Base-by-base conservation (phyloP, 257 asterid genomes). In the Rubia yunnanensis region DNA sequence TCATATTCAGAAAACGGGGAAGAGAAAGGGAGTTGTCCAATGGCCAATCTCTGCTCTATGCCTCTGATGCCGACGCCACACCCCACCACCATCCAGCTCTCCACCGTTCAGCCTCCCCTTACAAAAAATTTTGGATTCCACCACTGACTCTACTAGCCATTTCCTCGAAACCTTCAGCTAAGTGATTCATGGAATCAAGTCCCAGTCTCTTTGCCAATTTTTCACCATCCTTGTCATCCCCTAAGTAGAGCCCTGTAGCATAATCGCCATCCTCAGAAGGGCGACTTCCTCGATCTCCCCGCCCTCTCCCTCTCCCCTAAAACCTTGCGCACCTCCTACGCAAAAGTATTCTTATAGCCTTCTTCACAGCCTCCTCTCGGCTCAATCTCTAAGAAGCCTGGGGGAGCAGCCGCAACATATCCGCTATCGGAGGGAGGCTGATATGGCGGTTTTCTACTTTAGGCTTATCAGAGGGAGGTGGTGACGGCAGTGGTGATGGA, bases 121-220 rank as follows among this genome's bases (percentile, higher is more conserved):
- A n/a, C n/a, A n/a, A n/a, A n/a, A n/a, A n/a, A n/a, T n/a, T n/a
- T n/a, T n/a, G n/a, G n/a, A n/a, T n/a, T n/a, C n/a, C n/a, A n/a
- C n/a, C n/a, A n/a, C n/a, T n/a, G n/a, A n/a, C n/a, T n/a, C n/a
- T n/a, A n/a, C 65, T 15, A 23, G 84, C 63, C 74, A 75, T 71
- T 57, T 87, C 96, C 31, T 92, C 91, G 20, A 83, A 77, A 27
- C 80, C 95, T 70, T 87, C 96, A 5, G 68, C 84, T 69, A 92
- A 17, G 48, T 71, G 54, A 67, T 73, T 70, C 94, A 80, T 80
- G 53, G 38, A 20, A 57, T 83, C 91, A 18, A 91, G 84, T 46
- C 98, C 98, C 65, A 89, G 74, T 74, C 61, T 79, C 82, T 81
- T 14, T 27, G 87, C 86, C 82, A 89, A 38, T 66, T 75, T 79